Evolutionary conservation across 179 eudicot species (phyloP).

Genomic region (Dionaea muscipula): DNA sequence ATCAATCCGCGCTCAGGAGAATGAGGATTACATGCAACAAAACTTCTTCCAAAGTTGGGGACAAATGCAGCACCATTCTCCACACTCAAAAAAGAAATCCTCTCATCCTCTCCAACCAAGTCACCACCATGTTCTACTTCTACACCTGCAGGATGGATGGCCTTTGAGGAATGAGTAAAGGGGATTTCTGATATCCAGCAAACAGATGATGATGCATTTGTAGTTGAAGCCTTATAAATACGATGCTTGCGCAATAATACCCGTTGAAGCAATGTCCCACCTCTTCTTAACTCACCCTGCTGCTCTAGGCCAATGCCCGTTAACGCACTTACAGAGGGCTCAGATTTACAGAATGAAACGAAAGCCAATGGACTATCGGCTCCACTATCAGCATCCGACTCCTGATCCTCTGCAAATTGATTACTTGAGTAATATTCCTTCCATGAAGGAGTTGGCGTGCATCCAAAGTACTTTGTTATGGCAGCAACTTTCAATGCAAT

Average conservation of each 20-base stretch:
- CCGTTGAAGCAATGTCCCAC: conserved; percentile 32
- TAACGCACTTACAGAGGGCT: conserved; percentile 10
- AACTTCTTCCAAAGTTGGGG: conserved; percentile 16
- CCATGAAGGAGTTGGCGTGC: conserved; percentile 30
- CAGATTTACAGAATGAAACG: conserved; percentile 26
- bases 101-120: conserved; percentile 19
- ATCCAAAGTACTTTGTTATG: conserved; percentile 30
- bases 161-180: conserved; percentile 18
- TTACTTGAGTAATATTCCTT: conserved; percentile 22
- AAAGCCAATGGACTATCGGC: conserved; percentile 27
- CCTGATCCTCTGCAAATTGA: conserved; percentile 18
- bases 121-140: conserved; percentile 21
- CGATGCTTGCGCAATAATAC: conserved; percentile 21
- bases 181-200: conserved; percentile 21
- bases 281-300: conserved; percentile 16
- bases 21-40: conserved; percentile 13
- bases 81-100: conserved; percentile 13
- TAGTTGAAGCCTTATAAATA: conserved; percentile 14
- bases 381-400: conserved; percentile 9
- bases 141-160: conserved; percentile 34
- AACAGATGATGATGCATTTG: conserved; percentile 19
- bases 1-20: conserved; percentile 19
- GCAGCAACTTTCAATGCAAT: conserved; percentile 27
- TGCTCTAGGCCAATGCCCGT: conserved; percentile 14
- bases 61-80: conserved; percentile 24